Evolutionary conservation across 768 basidiomycete species (phyloP), one percentile per base, ranked within the genome.

Genomic region (Amanita inopinata): DNA sequence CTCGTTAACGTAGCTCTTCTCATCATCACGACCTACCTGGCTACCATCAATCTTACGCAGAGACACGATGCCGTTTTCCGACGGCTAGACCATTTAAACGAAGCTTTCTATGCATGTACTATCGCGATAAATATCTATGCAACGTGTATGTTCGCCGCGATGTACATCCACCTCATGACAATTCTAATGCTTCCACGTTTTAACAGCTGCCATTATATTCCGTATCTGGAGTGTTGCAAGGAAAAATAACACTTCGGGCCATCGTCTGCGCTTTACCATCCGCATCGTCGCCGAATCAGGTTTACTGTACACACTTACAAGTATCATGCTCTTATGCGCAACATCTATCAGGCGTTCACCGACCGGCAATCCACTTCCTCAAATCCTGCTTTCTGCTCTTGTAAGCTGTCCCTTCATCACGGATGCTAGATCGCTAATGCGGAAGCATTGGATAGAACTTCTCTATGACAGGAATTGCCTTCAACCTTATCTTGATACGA

Each of bases 401-500:
- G 42, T 43, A 19, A 35, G 42, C 30, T n/a, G n/a, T n/a, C n/a
- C 14, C 9, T 11, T 2, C 24, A 12, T 5, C 1, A 15, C 17
- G 34, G 3, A 5, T 3, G 2, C 3, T 9, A 15, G 2, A 18
- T 14, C 4, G 5, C 23, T 18, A 7, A 3, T 37, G 24, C 28
- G n/a, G 14, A 1, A 18, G 3, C 11, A 12, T n/a, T 19, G n/a
- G 18, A 6, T 30, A 43, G 42, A 34, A 36, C 27, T 36, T 34
- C 25, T 23, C 42, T 5, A n/a, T 19, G 2, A 8, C 34, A 2
- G 42, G 42, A 30, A 43, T 43, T 36, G 42, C 42, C 4, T 43
- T 33, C 25, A 43, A 37, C 19, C 42, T 43, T 22, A 43, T 43
- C 15, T 14, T 43, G 25, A 43, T 43, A 28, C 19, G 42, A 9